These are phyloP conservation scores for Hymenoscyphus linearis DNA, from an alignment of 2,329 filamentous ascomycete genomes.

Conservation along the genomic window DNA sequence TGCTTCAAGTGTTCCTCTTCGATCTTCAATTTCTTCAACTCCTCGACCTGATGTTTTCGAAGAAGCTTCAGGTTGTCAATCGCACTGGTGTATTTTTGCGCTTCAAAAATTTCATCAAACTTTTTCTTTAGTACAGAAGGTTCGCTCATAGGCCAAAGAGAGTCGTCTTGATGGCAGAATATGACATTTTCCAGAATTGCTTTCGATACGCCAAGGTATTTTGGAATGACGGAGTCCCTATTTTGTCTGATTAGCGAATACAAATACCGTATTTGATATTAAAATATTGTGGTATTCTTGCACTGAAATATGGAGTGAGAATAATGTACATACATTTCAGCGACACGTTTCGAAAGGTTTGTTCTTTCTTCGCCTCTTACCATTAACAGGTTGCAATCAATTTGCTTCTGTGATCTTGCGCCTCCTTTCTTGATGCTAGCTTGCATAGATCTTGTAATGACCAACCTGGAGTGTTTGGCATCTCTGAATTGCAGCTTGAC, in stretches of 20 bases:
- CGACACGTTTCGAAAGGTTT: slow-evolving; percentile 72
- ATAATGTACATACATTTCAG: slow-evolving; percentile 53
- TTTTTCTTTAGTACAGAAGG: slow-evolving; percentile 81
- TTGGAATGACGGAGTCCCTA: slow-evolving; percentile 67
- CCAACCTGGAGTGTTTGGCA: slow-evolving; percentile 72
- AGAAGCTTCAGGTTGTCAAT: slow-evolving; percentile 91
- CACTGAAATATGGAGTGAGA: background rate
- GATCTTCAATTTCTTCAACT: slow-evolving; percentile 67
- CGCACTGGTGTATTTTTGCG: slow-evolving; percentile 92
- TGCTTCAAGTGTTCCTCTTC: slow-evolving; percentile 72
- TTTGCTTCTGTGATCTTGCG: slow-evolving; percentile 67
- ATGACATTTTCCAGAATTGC: slow-evolving; percentile 93
- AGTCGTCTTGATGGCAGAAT: slow-evolving; percentile 98
- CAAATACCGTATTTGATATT: background rate
- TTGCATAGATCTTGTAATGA: slow-evolving; percentile 78
- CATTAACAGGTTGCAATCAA: slow-evolving; percentile 75
- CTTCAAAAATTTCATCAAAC: slow-evolving; percentile 98
- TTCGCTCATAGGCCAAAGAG: slow-evolving; percentile 92
- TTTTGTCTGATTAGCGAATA: background rate
- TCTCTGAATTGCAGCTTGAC: slow-evolving; percentile 85
- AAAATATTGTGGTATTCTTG: background rate
- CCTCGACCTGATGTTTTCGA: slow-evolving; percentile 74
- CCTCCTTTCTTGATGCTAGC: slow-evolving; percentile 74
- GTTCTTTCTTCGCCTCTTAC: slow-evolving; percentile 74
- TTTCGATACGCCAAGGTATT: slow-evolving; percentile 81